Evolutionary conservation across 1,284 basidiomycete species (phyloP), one percentile per base, ranked within the genome.

Genomic region (Cutaneotrichosporon sp.): DNA sequence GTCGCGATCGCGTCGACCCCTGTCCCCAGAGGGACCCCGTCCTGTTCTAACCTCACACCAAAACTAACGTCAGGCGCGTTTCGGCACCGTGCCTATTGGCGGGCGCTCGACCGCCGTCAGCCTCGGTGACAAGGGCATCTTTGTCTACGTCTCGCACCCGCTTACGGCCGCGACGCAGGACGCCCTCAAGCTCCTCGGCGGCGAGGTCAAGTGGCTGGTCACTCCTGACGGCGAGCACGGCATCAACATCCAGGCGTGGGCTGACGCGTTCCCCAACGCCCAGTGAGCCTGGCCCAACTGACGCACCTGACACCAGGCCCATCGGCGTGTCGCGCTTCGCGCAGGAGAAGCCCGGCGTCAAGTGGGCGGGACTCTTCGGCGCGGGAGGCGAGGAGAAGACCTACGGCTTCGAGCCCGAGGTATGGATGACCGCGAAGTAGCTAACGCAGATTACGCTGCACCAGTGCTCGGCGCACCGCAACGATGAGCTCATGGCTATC

Each of bases 401-500:
- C 61, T 93, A 92, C 68, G 92, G 91, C 0, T 94, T 90, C 66
- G 91, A 94, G 76, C 84, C 87, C 24, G 91, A 50, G 47, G 47
- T 50, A 94, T n/a, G 47, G 7, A 13, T 13, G 20, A 11, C 20
- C 22, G 9, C 11, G 33, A 13, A 22, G 20, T 57, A 50, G 25
- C 14, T n/a, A 9, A 18, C 58, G 7, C 18, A 79, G 73, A 76
- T 80, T 66, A 66, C 72, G 18, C 63, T 70, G 0, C 71, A 91
- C 72, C 91, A 89, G 75, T 93, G 95, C 72, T 84, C 89, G 14
- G 89, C 91, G 0, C 88, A 89, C 77, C 82, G 82, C 68, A 95
- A 93, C 76, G 87, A 92, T 74, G 95, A 97, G 66, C 86, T 97
- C 18, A 91, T 91, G 0, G 97, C 95, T 77, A 85, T 90, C 65